Evolutionary conservation across 2,329 filamentous ascomycete species (phyloP), one percentile per base, ranked within the genome.

Genomic region (Colletotrichum nymphaeae): DNA sequence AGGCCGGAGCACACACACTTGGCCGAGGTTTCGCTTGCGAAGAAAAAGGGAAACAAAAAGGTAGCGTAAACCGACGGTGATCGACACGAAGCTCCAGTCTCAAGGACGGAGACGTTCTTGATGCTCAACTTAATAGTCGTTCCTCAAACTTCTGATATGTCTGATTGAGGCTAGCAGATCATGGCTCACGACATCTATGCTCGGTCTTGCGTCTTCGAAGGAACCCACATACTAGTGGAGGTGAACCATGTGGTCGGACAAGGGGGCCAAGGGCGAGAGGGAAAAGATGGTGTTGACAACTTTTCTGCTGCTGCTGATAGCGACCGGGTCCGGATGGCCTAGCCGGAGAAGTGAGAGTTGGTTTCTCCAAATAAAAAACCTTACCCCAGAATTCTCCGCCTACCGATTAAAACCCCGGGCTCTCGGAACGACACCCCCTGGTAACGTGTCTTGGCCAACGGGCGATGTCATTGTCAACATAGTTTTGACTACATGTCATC

Each of bases 191-290:
- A 73, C 70, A 73, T 73, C 70, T 59, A 56, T 55, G 55, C 70
- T 73, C 70, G 60, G 55, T 73, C 70, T 73, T 73, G 70, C 70
- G 70, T 73, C 70, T 73, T 73, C 66, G 60, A 73, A 19, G 28
- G 37, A 64, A 73, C 56, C 70, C 70, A 73, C 70, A 73, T 70
- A 73, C 67, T 73, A 73, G 70, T 73, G 70, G 70, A 73, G 70
- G 60, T 70, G 46, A 56, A 57, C 59, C 70, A 73, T 70, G 67
- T 70, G 70, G 70, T 37, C 55, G 60, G 70, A 69, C 60, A 32
- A 68, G 70, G 70, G 70, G 67, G 42, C 24, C 19, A 49, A 49
- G 42, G 42, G 19, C 42, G 42, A 49, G 37, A 42, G 26, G 37
- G 55, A 70, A 46, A 60, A 73, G 70, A 62, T 70, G 70, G 70